A percentile compares a stretch with the other conserved stretches of the same genome.
Conservation (phyloP, 805 yeast species). For the Ogataea ramenticola region DNA sequence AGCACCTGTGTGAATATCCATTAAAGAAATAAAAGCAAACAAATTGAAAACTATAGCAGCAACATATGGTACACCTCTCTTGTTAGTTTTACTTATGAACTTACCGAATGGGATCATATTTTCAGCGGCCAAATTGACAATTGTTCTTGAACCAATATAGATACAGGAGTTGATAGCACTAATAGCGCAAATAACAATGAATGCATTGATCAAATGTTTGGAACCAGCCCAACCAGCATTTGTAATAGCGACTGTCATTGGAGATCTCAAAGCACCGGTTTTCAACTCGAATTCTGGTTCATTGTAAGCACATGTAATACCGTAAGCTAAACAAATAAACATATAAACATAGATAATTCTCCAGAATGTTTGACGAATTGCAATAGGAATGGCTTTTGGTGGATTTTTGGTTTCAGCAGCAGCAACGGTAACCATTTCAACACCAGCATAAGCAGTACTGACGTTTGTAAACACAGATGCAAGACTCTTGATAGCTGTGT, state of each 20-base stretch:
- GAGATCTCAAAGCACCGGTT: constrained; percentile 36
- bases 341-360: constrained; percentile 47
- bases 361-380: constrained; percentile 47
- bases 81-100: constrained; percentile 42
- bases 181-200: constrained; percentile 55
- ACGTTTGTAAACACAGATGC: constrained; percentile 52
- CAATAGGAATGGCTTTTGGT: constrained; percentile 42
- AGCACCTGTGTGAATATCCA: constrained; percentile 54
- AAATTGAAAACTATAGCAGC: constrained; percentile 49
- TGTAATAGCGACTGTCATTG: constrained; percentile 40
- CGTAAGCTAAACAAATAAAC: constrained; percentile 48
- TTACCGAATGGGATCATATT: constrained; percentile 46
- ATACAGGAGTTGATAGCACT: constrained; percentile 67
- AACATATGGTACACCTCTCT: constrained; percentile 56
- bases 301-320: constrained; percentile 52
- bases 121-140: constrained; percentile 55
- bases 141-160: constrained; percentile 61
- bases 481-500: constrained; percentile 39
- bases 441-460: constrained; percentile 51
- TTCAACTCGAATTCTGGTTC: constrained; percentile 36
- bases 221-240: constrained; percentile 47
- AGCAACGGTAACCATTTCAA: constrained; percentile 47
- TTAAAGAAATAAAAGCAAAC: constrained; percentile 48
- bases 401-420: constrained; percentile 54
- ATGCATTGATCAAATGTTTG: constrained; percentile 51